Evolutionary conservation across 2,329 filamentous ascomycete genomes (phyloP).

Genomic region (Hymenoscyphus fraxineus): DNA sequence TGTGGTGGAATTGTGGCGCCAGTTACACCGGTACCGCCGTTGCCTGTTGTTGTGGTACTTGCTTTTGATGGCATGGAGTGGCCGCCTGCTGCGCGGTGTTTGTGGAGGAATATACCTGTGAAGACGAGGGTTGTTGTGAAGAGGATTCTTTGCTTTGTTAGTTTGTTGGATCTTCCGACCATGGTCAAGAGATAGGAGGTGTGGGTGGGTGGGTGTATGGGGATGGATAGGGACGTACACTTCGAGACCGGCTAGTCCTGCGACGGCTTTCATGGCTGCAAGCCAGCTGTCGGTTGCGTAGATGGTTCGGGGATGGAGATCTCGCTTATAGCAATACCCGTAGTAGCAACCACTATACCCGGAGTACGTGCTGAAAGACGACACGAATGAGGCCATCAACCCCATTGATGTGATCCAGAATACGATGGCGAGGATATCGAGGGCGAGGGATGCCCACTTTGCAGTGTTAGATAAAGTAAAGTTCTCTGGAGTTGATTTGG

Average conservation of each 20-base stretch:
- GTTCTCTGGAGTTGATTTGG: background rate
- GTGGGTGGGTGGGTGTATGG: background rate
- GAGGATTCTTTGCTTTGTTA: background rate
- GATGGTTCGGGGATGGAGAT: background rate
- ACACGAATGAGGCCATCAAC: conserved; percentile 4
- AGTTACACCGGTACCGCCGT: background rate
- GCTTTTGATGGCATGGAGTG: conserved; percentile 3
- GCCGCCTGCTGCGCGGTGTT: conserved; percentile 7
- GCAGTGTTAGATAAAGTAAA: background rate
- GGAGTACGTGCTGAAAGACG: background rate
- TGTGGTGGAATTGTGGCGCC: background rate
- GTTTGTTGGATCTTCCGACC: background rate
- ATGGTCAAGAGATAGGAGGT: accelerated
- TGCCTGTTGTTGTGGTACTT: background rate
- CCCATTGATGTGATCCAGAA: conserved; percentile 11
- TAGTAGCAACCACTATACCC: background rate
- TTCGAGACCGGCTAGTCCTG: conserved; percentile 8
- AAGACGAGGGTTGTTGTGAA: conserved; percentile 4
- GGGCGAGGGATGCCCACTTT: conserved; percentile 7
- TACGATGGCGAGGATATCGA: conserved; percentile 8
- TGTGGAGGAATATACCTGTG: conserved; percentile 5
- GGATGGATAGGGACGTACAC: background rate
- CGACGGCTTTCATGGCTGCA: conserved; percentile 1
- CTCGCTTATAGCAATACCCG: conserved; percentile 9
- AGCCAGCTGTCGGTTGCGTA: background rate